Evolutionary conservation across 2,329 filamentous ascomycete species (phyloP).

Genomic region (Blastomyces emzantsi): DNA sequence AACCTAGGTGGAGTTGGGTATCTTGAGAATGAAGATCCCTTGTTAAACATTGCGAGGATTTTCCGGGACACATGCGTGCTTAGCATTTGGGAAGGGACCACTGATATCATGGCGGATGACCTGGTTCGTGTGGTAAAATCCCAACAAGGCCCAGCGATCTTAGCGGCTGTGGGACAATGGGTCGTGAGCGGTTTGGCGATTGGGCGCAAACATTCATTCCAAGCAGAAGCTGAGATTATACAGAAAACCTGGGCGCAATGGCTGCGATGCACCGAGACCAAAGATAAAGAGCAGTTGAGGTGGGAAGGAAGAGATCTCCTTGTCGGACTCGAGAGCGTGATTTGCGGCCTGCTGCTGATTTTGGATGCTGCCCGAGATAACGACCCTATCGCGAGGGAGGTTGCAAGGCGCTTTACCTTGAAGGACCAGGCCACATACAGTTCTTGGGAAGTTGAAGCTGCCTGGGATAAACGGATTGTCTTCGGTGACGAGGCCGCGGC

Average conservation of each 20-base stretch:
- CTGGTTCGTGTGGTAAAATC: constrained; percentile 37
- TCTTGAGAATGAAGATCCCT: constrained; percentile 40
- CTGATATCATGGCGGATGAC: constrained; percentile 54
- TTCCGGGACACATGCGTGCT: constrained; percentile 56
- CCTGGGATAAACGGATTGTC: constrained; percentile 18
- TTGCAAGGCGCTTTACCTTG: constrained; percentile 16
- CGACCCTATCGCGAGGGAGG: constrained; percentile 24
- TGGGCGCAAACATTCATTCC: constrained; percentile 41
- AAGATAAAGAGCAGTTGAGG: constrained; percentile 23
- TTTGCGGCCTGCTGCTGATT: constrained; percentile 26
- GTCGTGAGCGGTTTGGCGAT: constrained; percentile 40
- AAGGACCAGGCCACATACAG: constrained; percentile 5
- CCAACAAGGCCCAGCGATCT: constrained; percentile 16
- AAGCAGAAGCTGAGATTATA: constrained; percentile 27
- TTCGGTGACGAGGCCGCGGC: constrained; percentile 11
- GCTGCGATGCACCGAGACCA: constrained; percentile 10
- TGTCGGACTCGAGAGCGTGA: constrained; percentile 24
- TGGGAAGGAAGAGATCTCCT: constrained; percentile 25
- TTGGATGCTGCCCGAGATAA: constrained; percentile 28
- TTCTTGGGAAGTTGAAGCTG: constrained; percentile 14
- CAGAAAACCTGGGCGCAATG: constrained; percentile 16
- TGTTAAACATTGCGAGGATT: constrained; percentile 57
- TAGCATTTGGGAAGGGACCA: constrained; percentile 63
- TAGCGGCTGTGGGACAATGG: constrained; percentile 28
- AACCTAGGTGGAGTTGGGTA: constrained; percentile 26